Conservation (phyloP, 495 filamentous ascomycete genomes). For the Penicillium psychrofluorescens region DNA sequence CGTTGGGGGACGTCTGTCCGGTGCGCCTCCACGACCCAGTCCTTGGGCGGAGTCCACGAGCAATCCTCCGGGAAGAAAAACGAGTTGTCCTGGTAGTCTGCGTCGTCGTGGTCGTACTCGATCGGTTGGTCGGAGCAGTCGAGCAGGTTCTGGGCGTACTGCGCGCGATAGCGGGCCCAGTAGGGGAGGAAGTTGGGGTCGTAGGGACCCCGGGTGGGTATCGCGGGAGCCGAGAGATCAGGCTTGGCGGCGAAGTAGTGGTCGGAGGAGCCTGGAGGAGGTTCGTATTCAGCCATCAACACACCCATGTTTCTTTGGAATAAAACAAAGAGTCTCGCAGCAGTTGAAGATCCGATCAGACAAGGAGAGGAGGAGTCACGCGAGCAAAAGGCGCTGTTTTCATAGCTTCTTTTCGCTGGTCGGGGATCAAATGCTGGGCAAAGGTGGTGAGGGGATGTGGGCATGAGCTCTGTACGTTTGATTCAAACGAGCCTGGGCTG, state of each 20-base stretch:
- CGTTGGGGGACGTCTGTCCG: not conserved
- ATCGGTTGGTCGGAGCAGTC: slow-evolving; percentile 37
- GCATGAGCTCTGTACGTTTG: slow-evolving; percentile 1
- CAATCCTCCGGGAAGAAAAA: slow-evolving; percentile 45
- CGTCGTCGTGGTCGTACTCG: slow-evolving; percentile 41
- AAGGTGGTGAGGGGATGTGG: no score
- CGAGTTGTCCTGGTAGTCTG: slow-evolving; percentile 39
- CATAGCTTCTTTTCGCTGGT: slow-evolving; percentile 1
- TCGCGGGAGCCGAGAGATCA: slow-evolving; percentile 4
- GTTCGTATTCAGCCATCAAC: slow-evolving; percentile 24
- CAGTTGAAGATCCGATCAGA: no score
- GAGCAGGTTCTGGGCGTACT: slow-evolving; percentile 35
- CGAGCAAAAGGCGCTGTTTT: slow-evolving; percentile 8
- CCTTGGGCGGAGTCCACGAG: slow-evolving; percentile 34
- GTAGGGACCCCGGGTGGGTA: slow-evolving; percentile 2
- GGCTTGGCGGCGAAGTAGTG: slow-evolving; percentile 8
- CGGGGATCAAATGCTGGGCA: no score
- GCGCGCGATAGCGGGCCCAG: slow-evolving; percentile 32
- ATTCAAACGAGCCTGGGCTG: slow-evolving; percentile 1
- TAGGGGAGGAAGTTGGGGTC: slow-evolving; percentile 27
- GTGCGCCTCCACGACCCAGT: slow-evolving; percentile 18
- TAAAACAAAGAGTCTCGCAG: no score
- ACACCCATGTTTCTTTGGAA: slow-evolving; percentile 10
- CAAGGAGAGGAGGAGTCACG: not conserved
- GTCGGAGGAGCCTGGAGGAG: slow-evolving; percentile 13